These are phyloP conservation scores for Phlyctochytrium arcticum DNA, from an alignment of 192 early-diverging fungal genomes.

Conservation along the genomic window DNA sequence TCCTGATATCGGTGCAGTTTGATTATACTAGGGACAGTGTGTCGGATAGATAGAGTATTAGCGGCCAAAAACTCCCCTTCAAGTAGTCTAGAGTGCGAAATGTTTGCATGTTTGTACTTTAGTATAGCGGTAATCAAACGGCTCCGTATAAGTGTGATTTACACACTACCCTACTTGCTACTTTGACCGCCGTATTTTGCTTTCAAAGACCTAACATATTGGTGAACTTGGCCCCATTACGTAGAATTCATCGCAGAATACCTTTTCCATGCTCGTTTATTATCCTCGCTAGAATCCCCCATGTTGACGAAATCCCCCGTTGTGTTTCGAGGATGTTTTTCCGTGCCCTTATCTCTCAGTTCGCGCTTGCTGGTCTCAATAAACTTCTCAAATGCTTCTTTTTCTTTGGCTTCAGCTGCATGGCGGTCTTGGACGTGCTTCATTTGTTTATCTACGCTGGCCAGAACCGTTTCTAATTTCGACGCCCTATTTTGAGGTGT, in stretches of 20 bases:
- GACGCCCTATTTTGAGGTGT: slow-evolving; percentile 22
- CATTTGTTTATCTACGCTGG: slow-evolving; percentile 51
- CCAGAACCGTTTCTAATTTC: slow-evolving; percentile 54
- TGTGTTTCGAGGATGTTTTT: neutral
- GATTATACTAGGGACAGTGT: too few species aligned
- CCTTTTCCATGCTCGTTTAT: neutral
- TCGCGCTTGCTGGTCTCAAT: slow-evolving; percentile 34
- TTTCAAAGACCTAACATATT: too few species aligned
- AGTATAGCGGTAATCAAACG: too few species aligned
- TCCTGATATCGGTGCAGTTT: slow-evolving; percentile 17
- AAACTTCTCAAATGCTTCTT: slow-evolving; percentile 26
- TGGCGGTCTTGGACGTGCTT: slow-evolving; percentile 34
- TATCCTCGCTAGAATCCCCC: neutral
- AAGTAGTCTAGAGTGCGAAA: too few species aligned
- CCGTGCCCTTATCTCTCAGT: neutral
- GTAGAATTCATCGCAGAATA: too few species aligned
- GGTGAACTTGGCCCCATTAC: too few species aligned
- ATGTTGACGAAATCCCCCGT: neutral
- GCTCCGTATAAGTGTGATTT: too few species aligned
- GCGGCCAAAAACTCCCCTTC: too few species aligned
- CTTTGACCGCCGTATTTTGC: too few species aligned
- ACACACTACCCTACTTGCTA: too few species aligned
- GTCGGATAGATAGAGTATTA: too few species aligned
- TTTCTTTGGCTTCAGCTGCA: slow-evolving; percentile 16
- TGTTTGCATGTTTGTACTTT: too few species aligned